Evolutionary conservation across 1,284 basidiomycete species (phyloP).

Genomic region (Cutaneotrichosporon spelunceum): DNA sequence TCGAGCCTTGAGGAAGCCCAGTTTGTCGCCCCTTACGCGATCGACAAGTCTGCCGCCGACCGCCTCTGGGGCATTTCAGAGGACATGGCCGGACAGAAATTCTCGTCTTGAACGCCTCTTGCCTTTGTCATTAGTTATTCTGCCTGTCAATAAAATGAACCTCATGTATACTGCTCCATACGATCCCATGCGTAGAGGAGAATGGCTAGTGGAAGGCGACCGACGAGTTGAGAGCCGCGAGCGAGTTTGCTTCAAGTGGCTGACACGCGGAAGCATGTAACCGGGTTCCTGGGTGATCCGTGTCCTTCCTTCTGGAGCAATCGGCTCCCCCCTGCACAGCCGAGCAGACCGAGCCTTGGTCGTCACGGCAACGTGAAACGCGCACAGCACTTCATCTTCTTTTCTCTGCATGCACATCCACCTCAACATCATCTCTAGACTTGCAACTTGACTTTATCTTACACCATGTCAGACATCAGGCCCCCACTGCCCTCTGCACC

Average conservation of each 20-base stretch:
- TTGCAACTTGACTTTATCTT: too few species aligned
- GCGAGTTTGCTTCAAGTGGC: too few species aligned
- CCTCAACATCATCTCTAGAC: too few species aligned
- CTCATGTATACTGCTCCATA: neutral
- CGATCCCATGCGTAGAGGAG: neutral
- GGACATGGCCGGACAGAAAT: slow-evolving; percentile 5
- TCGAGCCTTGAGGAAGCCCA: neutral
- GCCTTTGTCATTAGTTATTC: too few species aligned
- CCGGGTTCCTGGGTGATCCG: too few species aligned
- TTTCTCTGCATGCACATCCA: too few species aligned
- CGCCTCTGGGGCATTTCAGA: slow-evolving; percentile 12
- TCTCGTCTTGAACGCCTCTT: neutral
- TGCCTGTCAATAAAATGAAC: neutral
- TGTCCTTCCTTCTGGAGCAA: neutral
- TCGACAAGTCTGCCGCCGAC: slow-evolving; percentile 3
- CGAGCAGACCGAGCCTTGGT: neutral
- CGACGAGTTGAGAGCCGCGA: too few species aligned
- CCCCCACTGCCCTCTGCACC: neutral
- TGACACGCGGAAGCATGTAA: neutral
- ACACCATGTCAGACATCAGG: too few species aligned
- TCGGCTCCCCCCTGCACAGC: neutral
- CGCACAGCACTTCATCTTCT: too few species aligned
- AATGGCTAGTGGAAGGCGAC: neutral
- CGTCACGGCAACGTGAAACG: too few species aligned
- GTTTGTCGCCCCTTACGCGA: neutral